Conservation (phyloP, 257 asterid genomes). For the Knoxia roxburghii region DNA sequence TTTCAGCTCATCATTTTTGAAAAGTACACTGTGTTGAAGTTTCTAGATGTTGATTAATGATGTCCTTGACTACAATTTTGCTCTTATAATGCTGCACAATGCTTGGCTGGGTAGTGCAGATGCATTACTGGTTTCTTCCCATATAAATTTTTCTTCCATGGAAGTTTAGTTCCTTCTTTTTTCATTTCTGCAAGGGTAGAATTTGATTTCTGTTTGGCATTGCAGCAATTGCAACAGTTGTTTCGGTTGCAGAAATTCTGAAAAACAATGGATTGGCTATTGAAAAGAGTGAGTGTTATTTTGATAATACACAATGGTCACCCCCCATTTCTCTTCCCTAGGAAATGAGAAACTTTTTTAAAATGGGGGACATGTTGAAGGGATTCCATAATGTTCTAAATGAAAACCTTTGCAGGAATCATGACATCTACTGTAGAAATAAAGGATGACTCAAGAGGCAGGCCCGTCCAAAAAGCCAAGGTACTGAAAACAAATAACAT, state of each 20-base stretch:
- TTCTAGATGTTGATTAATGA: neutral
- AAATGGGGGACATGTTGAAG: no score
- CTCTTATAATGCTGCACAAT: neutral
- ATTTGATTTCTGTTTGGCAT: conserved; percentile 8
- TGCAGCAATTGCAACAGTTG: conserved; percentile 84
- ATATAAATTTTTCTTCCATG: neutral
- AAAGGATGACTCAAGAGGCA: conserved; percentile 70
- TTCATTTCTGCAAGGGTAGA: neutral
- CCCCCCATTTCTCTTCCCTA: neutral
- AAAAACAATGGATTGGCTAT: conserved; percentile 85
- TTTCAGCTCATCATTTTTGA: neutral
- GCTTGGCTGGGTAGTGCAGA: neutral
- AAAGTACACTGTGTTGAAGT: neutral
- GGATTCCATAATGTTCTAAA: neutral
- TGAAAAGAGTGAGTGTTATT: conserved; percentile 74
- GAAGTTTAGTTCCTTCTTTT: neutral
- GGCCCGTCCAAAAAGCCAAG: conserved; percentile 80
- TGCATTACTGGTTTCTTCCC: neutral
- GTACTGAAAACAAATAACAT: conserved; percentile 21
- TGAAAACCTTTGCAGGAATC: conserved; percentile 44
- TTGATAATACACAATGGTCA: neutral
- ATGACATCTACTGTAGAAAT: conserved; percentile 81
- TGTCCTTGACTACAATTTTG: neutral
- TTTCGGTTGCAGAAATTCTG: conserved; percentile 75
- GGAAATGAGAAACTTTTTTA: neutral